Evolutionary conservation across 108 stramenopile genomes (phyloP).

Genomic region (Cyclotella choctawhatcheeana): DNA sequence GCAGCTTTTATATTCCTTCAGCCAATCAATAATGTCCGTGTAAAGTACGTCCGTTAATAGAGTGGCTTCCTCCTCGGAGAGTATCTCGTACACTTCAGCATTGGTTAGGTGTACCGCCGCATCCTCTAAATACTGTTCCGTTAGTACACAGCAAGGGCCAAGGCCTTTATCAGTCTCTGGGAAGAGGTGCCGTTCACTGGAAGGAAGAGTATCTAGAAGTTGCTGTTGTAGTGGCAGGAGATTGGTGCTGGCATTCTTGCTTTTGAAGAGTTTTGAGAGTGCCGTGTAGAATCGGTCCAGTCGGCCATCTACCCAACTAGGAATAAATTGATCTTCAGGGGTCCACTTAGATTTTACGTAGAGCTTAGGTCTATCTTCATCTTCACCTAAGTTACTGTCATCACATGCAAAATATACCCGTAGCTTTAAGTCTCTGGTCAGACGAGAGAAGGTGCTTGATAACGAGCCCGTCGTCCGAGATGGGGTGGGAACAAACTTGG

Average conservation of each 20-base stretch:
- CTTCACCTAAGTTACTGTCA: too few relatives aligned
- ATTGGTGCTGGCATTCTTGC: not conserved
- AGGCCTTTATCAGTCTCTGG: conserved; percentile 5
- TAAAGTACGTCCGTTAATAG: too few relatives aligned
- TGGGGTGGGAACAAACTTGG: not conserved
- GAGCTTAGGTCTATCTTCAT: too few relatives aligned
- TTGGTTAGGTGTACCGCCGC: not conserved
- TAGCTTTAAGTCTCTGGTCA: not conserved
- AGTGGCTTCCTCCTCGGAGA: not conserved
- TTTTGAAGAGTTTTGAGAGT: not conserved
- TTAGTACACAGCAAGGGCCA: not conserved
- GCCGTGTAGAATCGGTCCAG: not conserved
- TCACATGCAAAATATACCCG: not conserved
- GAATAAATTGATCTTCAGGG: too few relatives aligned
- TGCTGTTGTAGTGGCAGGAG: not conserved
- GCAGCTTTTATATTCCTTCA: not conserved
- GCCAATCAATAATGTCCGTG: too few relatives aligned
- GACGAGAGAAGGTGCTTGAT: not conserved
- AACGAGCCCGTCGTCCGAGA: not conserved
- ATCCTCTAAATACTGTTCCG: not conserved
- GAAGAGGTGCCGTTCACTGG: too few relatives aligned
- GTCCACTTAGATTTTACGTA: too few relatives aligned
- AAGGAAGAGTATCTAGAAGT: not conserved
- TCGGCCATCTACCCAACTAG: not conserved
- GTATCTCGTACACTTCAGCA: not conserved